Percentiles rank a stretch among this genome's conserved stretches.
These are phyloP conservation scores for Diaporthe aspalathi DNA, from an alignment of 2,329 filamentous ascomycete genomes.

Conservation along the genomic window DNA sequence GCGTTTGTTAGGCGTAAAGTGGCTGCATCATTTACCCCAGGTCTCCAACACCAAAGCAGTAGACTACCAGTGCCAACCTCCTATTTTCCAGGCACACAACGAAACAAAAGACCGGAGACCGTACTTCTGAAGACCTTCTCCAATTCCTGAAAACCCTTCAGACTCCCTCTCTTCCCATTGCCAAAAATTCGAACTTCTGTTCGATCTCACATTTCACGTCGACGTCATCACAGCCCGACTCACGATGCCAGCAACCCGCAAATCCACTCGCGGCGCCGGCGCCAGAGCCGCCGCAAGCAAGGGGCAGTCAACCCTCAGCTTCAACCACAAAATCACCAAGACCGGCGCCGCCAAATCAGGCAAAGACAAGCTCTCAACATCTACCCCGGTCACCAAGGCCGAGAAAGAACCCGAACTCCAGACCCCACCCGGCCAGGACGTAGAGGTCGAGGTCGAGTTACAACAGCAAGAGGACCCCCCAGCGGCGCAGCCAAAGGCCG, in stretches of 20 bases:
- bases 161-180: too few relatives aligned
- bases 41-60: background rate
- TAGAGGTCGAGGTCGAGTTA: slow-evolving; percentile 40
- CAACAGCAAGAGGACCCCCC: background rate
- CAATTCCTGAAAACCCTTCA: background rate
- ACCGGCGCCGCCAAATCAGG: slow-evolving; percentile 59
- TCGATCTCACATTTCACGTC: background rate
- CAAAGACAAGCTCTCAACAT: slow-evolving; percentile 48
- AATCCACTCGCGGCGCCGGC: slow-evolving; percentile 54
- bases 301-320: slow-evolving; percentile 67
- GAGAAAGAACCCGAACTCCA: slow-evolving; percentile 32
- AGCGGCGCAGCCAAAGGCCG: slow-evolving; percentile 41
- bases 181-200: slow-evolving; percentile 21
- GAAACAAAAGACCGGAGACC: background rate
- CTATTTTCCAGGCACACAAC: background rate
- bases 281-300: slow-evolving; percentile 52
- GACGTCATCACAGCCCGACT: slow-evolving; percentile 38
- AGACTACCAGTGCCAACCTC: slow-evolving; percentile 45
- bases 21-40: slow-evolving; percentile 28
- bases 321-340: slow-evolving; percentile 69
- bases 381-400: slow-evolving; percentile 41
- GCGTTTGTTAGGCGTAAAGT: slow-evolving; percentile 25
- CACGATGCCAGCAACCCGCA: slow-evolving; percentile 62
- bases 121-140: background rate
- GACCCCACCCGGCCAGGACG: slow-evolving; percentile 44